Conservation (phyloP, 352 stramenopile genomes). For the Phytophthora citrophthora region DNA sequence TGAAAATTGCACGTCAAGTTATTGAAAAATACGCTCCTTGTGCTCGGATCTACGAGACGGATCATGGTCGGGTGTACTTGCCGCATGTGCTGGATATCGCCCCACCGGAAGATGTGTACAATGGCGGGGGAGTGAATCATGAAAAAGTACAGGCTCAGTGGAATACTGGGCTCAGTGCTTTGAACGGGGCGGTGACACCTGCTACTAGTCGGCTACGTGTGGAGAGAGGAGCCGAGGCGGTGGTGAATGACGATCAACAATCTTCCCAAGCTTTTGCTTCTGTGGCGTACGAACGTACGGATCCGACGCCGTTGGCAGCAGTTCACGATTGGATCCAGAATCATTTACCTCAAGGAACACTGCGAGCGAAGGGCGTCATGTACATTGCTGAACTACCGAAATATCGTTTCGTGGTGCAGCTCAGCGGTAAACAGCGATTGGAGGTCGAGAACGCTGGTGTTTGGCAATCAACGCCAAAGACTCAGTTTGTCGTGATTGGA, state of each 20-base stretch:
- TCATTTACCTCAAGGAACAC: slow-evolving; percentile 38
- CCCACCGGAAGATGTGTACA: slow-evolving; percentile 57
- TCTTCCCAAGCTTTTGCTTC: slow-evolving; percentile 42
- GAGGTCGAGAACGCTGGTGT: slow-evolving; percentile 66
- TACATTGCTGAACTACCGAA: slow-evolving; percentile 63
- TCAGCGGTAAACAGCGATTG: slow-evolving; percentile 73
- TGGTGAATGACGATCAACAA: not conserved
- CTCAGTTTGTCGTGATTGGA: slow-evolving; percentile 77
- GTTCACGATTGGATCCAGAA: slow-evolving; percentile 57
- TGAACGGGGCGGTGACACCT: slow-evolving; percentile 19
- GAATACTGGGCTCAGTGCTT: slow-evolving; percentile 49
- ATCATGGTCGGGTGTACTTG: slow-evolving; percentile 66
- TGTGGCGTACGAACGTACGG: slow-evolving; percentile 50
- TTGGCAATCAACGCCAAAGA: slow-evolving; percentile 69
- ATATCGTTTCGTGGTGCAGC: slow-evolving; percentile 71
- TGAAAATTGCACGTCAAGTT: slow-evolving; percentile 36
- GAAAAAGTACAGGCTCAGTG: slow-evolving; percentile 69
- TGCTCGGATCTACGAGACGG: slow-evolving; percentile 73
- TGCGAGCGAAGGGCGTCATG: slow-evolving; percentile 73
- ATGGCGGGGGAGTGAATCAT: slow-evolving; percentile 60
- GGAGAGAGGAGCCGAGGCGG: slow-evolving; percentile 5
- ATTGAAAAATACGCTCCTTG: slow-evolving; percentile 52
- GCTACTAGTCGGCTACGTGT: slow-evolving; percentile 45
- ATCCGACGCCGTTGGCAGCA: slow-evolving; percentile 49
- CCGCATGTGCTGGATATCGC: slow-evolving; percentile 77